These are phyloP conservation scores for Diaporthe ilicicola DNA, from an alignment of 2,329 filamentous ascomycete species.

Conservation along the genomic window DNA sequence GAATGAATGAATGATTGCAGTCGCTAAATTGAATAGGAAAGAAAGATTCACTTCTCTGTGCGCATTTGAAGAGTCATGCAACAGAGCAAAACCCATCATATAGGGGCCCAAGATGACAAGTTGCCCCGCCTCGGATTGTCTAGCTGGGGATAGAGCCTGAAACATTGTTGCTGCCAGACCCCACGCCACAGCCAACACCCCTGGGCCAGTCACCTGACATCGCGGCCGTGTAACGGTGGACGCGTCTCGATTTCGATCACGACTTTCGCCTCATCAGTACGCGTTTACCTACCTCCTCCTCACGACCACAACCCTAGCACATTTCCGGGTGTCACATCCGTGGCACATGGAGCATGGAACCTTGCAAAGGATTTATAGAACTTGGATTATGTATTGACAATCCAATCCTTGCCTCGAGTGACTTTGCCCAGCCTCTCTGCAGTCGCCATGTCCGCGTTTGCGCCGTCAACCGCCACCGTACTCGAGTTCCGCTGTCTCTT, in stretches of 20 bases:
- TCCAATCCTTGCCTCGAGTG: neutral
- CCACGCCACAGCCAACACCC: neutral
- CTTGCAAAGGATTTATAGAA: neutral
- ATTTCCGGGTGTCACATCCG: neutral
- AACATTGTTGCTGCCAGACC: neutral
- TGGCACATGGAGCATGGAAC: neutral
- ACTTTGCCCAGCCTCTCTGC: conserved; percentile 17
- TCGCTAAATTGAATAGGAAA: neutral
- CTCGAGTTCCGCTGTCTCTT: conserved; percentile 87
- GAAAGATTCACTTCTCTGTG: neutral
- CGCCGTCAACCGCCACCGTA: conserved; percentile 76
- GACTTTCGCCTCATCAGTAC: neutral
- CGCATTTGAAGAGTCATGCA: neutral
- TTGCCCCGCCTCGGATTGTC: neutral
- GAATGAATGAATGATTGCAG: too few species aligned
- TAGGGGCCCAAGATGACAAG: neutral
- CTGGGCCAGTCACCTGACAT: conserved; percentile 27
- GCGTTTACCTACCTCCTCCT: neutral
- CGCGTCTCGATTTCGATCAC: conserved; percentile 19
- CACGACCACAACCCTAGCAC: neutral
- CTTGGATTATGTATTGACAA: neutral
- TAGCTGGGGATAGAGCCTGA: neutral
- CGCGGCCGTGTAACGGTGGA: conserved; percentile 15
- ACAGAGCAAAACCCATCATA: neutral
- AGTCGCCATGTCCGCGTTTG: conserved; percentile 21